Conservation (phyloP, 192 early-diverging fungal species). For the Umbelopsis sp. region DNA sequence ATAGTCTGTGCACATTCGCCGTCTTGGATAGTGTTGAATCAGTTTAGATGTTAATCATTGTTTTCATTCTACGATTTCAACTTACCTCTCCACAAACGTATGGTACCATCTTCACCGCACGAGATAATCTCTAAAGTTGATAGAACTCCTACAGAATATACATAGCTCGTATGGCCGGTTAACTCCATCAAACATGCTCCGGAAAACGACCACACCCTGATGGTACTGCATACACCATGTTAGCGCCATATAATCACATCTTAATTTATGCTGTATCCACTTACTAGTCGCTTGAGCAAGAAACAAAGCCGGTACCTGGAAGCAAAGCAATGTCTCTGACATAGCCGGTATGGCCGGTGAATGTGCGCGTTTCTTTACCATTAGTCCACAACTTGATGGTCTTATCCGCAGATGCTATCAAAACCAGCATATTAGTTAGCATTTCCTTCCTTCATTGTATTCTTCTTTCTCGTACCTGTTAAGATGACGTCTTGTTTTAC, state of each 20-base stretch:
- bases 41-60: neutral
- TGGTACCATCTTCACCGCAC: conserved; percentile 91
- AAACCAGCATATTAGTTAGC: neutral
- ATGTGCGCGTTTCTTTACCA: conserved; percentile 63
- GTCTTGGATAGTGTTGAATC: conserved; percentile 43
- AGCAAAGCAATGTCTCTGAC: conserved; percentile 78
- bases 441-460: neutral
- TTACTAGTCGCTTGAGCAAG: conserved; percentile 88
- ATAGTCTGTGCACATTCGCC: conserved; percentile 77
- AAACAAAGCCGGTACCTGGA: conserved; percentile 72
- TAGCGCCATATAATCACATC: neutral
- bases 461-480: conserved; percentile 59
- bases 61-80: conserved; percentile 37
- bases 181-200: conserved; percentile 77
- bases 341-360: conserved; percentile 85
- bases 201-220: conserved; percentile 79
- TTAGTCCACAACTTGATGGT: conserved; percentile 85
- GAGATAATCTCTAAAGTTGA: conserved; percentile 81
- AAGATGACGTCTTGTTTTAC: conserved; percentile 69
- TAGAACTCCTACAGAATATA: conserved; percentile 81
- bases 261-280: neutral
- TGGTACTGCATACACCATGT: conserved; percentile 48
- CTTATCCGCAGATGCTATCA: conserved; percentile 87
- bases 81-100: conserved; percentile 81
- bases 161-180: conserved; percentile 88